Evolutionary conservation across 306 rosid genomes (phyloP).

Genomic region (Coriaria nepalensis): DNA sequence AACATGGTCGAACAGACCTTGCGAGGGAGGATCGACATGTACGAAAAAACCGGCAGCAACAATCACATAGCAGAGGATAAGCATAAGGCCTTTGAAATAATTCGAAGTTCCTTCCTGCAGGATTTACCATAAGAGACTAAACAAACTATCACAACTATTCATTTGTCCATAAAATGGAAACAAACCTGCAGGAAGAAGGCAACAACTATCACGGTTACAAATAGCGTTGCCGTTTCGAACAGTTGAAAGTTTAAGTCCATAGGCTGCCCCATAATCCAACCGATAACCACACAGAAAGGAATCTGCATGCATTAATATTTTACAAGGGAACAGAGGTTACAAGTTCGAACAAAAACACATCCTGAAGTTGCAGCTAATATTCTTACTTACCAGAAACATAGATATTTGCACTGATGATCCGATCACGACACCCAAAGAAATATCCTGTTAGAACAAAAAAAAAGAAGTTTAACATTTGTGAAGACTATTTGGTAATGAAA

Average conservation of each 20-base stretch:
- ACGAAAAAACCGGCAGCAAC: conserved; percentile 76
- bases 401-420: conserved; percentile 80
- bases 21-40: conserved; percentile 39
- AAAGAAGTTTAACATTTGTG: conserved; percentile 13
- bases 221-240: conserved; percentile 67
- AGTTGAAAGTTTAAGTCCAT: conserved; percentile 79
- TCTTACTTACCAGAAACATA: conserved; percentile 55
- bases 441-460: too few species aligned
- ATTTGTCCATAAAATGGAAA: not conserved
- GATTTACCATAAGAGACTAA: not conserved
- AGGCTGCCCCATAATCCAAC: conserved; percentile 58
- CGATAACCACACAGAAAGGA: conserved; percentile 63
- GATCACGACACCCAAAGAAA: conserved; percentile 72
- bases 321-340: conserved; percentile 2
- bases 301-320: conserved; percentile 36
- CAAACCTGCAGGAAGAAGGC: conserved; percentile 78
- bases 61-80: conserved; percentile 68
- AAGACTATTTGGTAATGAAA: not conserved
- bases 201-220: conserved; percentile 53
- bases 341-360: not conserved
- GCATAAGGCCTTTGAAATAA: conserved; percentile 74
- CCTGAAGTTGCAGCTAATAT: not conserved
- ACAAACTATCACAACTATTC: not conserved
- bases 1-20: too few species aligned
- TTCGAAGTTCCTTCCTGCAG: conserved; percentile 78